Evolutionary conservation across 2,329 filamentous ascomycete genomes (phyloP), one percentile per base, ranked within the genome.

Genomic region (Calonectria hongkongensis): DNA sequence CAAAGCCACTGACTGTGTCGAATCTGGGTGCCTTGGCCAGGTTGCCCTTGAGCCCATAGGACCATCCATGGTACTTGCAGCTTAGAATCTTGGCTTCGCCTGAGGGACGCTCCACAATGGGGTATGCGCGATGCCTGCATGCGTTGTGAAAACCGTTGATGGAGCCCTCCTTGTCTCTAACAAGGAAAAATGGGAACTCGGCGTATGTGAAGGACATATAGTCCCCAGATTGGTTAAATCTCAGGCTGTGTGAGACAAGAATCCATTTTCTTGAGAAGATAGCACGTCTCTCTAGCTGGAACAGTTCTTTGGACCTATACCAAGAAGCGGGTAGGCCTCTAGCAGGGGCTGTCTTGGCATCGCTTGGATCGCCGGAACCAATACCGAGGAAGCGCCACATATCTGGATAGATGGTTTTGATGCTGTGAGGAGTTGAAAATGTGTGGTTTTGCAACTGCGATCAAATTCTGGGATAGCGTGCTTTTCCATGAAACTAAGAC

Each of bases 31-130:
- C 90, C 80, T 92, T 92, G 39, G 90, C 87, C 18, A 92, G 84
- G 68, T 88, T 87, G n/a, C 90, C 90, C 47, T 85, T 86, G 9
- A 90, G 84, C 60, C 89, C 88, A 75, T 92, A 92, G 9, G 88
- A 90, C 90, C 90, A 92, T 45, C 90, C 90, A 77, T 92, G 90
- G 78, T 92, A 92, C 72, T 88, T 88, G 85, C 90, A 92, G 0
- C 87, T 86, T 47, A 92, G 85, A 27, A 92, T 87, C 68, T 83
- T 86, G 50, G 87, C 86, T 27, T 84, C 85, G 2, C 90, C 90
- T 3, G 84, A 83, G 2, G 87, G 84, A 54, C 86, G 84, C 5
- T 84, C 85, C 2, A 90, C 88, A 9, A 92, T 87, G 0, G 89
- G 88, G 77, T 88, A 92, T 15, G 90, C 90, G 12, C 90, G 85